A percentile compares a stretch with the other conserved stretches of the same genome.
Conservation (phyloP, 768 basidiomycete genomes). For the Gloeostereum incarnatum region DNA sequence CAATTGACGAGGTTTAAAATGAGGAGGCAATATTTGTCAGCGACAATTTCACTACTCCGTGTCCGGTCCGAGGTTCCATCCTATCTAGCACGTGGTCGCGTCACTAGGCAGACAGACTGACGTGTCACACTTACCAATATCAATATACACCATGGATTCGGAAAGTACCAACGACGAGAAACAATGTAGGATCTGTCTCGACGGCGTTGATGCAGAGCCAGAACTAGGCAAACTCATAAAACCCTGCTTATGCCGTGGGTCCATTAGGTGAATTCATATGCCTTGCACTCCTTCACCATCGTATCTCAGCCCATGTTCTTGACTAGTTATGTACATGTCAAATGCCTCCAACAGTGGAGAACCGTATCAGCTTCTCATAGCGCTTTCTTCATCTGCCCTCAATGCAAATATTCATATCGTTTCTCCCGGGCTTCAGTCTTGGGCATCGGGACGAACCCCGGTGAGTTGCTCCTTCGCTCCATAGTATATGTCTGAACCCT, state of each 20-base stretch:
- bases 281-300: constrained; percentile 1
- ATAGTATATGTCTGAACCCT: background rate
- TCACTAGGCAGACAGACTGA: too few species aligned
- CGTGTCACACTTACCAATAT: too few species aligned
- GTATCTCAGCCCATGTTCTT: constrained; percentile 10
- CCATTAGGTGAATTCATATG: constrained; percentile 36
- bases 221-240: constrained; percentile 71
- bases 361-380: constrained; percentile 47
- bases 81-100: too few species aligned
- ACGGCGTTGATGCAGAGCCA: constrained; percentile 48
- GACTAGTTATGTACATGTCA: constrained; percentile 66
- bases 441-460: constrained; percentile 72
- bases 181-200: constrained; percentile 82
- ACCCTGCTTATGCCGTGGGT: constrained; percentile 60
- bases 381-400: constrained; percentile 74
- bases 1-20: too few species aligned
- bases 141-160: constrained; percentile 9
- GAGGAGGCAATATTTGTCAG: too few species aligned
- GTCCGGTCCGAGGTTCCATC: too few species aligned
- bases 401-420: constrained; percentile 71
- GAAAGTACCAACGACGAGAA: constrained; percentile 29
- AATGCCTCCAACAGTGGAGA: constrained; percentile 72
- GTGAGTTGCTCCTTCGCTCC: constrained; percentile 24
- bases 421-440: constrained; percentile 63
- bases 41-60: too few species aligned